Evolutionary conservation across 129 eudicot genomes (phyloP), one percentile per base, ranked within the genome.

Genomic region (Calendula officinalis): DNA sequence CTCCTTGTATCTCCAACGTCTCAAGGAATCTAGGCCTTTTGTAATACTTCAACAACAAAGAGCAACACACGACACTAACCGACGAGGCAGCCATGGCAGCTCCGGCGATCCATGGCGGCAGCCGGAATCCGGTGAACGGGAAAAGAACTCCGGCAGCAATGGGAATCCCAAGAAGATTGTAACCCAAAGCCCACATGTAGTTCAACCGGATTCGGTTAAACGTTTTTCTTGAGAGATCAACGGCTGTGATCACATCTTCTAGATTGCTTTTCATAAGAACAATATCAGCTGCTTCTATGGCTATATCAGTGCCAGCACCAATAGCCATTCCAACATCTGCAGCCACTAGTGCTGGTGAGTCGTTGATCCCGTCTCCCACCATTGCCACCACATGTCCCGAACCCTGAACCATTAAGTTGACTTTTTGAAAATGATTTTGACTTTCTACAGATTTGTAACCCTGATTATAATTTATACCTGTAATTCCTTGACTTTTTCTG

Each of bases 81-180:
- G 99, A 92, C 15, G 99, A 92, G 36, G 96, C 95, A 0, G 96
- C 99, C 99, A 92, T 92, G 48, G 99, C 95, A 40, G 85, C 99
- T 56, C 99, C 99, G 1, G 99, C 96, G 9, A 92, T 52, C 99
- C 99, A 92, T 12, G 99, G 99, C 3, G 99, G 99, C 67, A 92
- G 70, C n/a, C 96, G 96, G 71, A 88, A 85, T 38, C 95, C 62
- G 1, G 89, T 83, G 8, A 76, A 83, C 1, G 96, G 99, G 70
- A 78, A 92, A 48, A 88, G 72, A 22, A 57, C 81, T 0, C 96
- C 99, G 10, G 95, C 99, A 42, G 99, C 99, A n/a, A 92, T 75
- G 15, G 99, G 99, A 42, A 92, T 92, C 17, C 89, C 87, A 0
- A 88, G 78, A 35, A 79, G 64, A 72, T 92, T 92, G 70, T 92